Base-by-base conservation (phyloP, 2,329 filamentous ascomycete species). In the Myriosclerotinia scirpicola region DNA sequence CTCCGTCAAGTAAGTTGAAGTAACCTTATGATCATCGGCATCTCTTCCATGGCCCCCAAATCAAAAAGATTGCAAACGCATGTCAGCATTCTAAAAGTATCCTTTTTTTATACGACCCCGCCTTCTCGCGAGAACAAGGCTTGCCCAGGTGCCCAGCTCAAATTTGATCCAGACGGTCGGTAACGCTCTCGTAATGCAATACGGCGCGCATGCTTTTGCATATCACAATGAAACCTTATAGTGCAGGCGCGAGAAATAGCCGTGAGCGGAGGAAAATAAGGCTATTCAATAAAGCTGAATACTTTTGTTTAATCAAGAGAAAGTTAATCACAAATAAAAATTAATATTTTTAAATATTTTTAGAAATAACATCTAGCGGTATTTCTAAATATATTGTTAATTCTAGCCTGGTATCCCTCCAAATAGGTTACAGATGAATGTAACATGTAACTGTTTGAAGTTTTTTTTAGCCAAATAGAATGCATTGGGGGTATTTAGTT, bases 111-210 rank as follows among this genome's bases (percentile, higher is more conserved):
- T 36, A 17, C n/a, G n/a, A 36, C 42, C 30, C 42, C 42, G 11
- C 56, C 55, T 12, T 59, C 17, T 30, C 55, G 26, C 42, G 26
- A 26, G 26, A 38, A 9, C 26, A 60, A 48, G 20, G 42, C 44
- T n/a, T 15, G 56, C n/a, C n/a, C n/a, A n/a, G n/a, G n/a, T n/a
- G n/a, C n/a, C n/a, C n/a, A n/a, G n/a, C 56, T 48, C 56, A 36
- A 48, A 48, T 60, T 38, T 17, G 56, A 60, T 60, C 56, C 56
- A 50, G n/a, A 50, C 56, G 34, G 56, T 60, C 56, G 56, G 56
- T 60, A 60, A 48, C 56, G 2, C 22, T 48, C 30, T 50, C 22
- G 46, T 44, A 42, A 59, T 12, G 20, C 40, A 11, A 60, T 48
- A 60, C 56, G 56, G 38, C 48, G 12, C 56, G 56, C 40, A 34